These are phyloP conservation scores for Thielaviopsis musarum DNA, from an alignment of 2,329 filamentous ascomycete species.

Conservation along the genomic window DNA sequence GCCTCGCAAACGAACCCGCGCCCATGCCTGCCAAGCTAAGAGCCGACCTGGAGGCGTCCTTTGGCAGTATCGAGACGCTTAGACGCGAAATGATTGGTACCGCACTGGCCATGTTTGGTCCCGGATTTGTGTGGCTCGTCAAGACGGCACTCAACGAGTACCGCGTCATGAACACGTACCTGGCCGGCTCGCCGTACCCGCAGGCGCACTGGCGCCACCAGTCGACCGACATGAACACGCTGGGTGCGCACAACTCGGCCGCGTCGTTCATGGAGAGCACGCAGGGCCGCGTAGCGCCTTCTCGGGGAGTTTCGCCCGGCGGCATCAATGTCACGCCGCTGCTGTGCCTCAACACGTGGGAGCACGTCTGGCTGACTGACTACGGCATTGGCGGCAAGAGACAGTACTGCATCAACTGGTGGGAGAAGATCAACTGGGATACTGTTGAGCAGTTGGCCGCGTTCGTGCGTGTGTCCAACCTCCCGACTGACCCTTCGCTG, in stretches of 20 bases:
- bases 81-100: conserved; percentile 64
- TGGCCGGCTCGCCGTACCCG: conserved; percentile 76
- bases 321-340: conserved; percentile 57
- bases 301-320: conserved; percentile 31
- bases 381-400: conserved; percentile 62
- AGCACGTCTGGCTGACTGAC: conserved; percentile 80
- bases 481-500: not conserved
- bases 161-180: conserved; percentile 74
- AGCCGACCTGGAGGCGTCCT: conserved; percentile 47
- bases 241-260: conserved; percentile 24
- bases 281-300: conserved; percentile 7
- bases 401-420: conserved; percentile 65
- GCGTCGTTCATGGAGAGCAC: conserved; percentile 19
- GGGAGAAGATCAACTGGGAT: conserved; percentile 75
- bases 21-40: conserved; percentile 40
- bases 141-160: conserved; percentile 32
- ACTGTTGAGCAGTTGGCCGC: conserved; percentile 36
- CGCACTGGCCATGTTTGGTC: conserved; percentile 84
- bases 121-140: conserved; percentile 93
- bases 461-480: not conserved
- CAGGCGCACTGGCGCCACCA: conserved; percentile 68
- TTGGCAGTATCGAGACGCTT: conserved; percentile 71
- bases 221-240: conserved; percentile 52
- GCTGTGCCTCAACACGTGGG: conserved; percentile 89
- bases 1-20: conserved; percentile 26